Evolutionary conservation across 2,329 filamentous ascomycete species (phyloP), one percentile per base, ranked within the genome.

Genomic region (Penicillium sp.): DNA sequence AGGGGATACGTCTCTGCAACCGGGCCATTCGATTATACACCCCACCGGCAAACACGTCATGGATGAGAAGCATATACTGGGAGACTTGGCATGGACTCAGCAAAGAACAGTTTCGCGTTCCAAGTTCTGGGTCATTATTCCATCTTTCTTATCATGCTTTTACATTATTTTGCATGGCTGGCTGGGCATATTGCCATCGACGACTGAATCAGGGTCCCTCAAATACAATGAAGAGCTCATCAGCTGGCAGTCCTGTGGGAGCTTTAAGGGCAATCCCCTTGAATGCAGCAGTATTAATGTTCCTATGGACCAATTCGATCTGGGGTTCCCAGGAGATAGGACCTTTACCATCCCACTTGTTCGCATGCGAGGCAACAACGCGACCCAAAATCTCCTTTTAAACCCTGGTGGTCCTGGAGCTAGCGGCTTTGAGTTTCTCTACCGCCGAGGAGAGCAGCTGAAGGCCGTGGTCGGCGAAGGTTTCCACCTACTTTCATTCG

Each of bases 401-500:
- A 81, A 81, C 55, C 77, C 79, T 0, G 79, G 79, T 37, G 79
- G 80, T 0, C 80, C 80, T 0, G 80, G 79, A 6, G 78, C 65
- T 75, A 48, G 75, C 37, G 79, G 79, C 2, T 59, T 75, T 11
- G 60, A 67, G 2, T 72, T 75, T 33, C 39, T 81, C 1, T 65
- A 72, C 34, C 61, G 69, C 9, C 53, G 59, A 5, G 78, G 77
- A 11, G 67, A 69, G 8, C 60, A 67, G 13, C 59, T 81, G 4
- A 74, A 64, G 48, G 60, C 62, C 39, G 67, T 77, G 8, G 56
- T 76, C 0, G 78, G 79, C 9, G 77, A 80, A 37, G 70, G 67
- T 1, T 79, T 78, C 51, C 77, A 82, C 55, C 60, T 82, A 0
- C 52, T 82, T 1, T 72, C 72, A 0, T 82, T 81, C 48, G 79